Evolutionary conservation across 2,329 filamentous ascomycete genomes (phyloP).

Genomic region (Epicoccum nigrum): DNA sequence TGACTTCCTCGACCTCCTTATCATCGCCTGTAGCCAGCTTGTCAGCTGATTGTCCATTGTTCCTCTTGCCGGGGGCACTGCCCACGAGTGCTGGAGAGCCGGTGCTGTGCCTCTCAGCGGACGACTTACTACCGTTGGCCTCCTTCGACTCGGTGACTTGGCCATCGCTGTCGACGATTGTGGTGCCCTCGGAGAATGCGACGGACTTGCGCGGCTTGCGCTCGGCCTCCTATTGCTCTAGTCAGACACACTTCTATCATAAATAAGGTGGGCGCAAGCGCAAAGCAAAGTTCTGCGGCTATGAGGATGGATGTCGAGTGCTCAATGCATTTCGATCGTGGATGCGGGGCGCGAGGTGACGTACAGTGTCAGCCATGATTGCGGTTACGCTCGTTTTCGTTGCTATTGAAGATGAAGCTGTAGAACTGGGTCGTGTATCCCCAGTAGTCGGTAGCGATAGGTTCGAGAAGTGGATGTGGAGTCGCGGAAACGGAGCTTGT

Average conservation of each 20-base stretch:
- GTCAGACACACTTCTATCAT: slow-evolving; percentile 25
- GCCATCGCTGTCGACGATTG: slow-evolving; percentile 89
- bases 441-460: slow-evolving; percentile 9
- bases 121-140: slow-evolving; percentile 75
- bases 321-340: slow-evolving; percentile 29
- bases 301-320: background rate
- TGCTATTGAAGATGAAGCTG: slow-evolving; percentile 7
- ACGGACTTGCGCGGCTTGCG: slow-evolving; percentile 89
- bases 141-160: slow-evolving; percentile 77
- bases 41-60: slow-evolving; percentile 26
- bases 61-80: slow-evolving; percentile 20
- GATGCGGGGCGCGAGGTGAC: slow-evolving; percentile 37
- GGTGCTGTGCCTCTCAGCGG: slow-evolving; percentile 73
- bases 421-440: background rate
- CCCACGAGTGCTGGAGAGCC: slow-evolving; percentile 26
- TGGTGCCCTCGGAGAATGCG: slow-evolving; percentile 85
- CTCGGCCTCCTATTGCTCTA: slow-evolving; percentile 53
- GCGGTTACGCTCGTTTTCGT: slow-evolving; percentile 39
- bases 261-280: background rate
- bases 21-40: slow-evolving; percentile 49
- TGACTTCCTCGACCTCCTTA: slow-evolving; percentile 68
- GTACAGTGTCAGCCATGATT: slow-evolving; percentile 60
- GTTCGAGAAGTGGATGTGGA: slow-evolving; percentile 13
- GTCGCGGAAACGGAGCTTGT: slow-evolving; percentile 18
- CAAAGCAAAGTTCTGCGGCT: background rate